Base-by-base conservation (phyloP, 306 rosid species). In the Cucumis hystrix region DNA sequence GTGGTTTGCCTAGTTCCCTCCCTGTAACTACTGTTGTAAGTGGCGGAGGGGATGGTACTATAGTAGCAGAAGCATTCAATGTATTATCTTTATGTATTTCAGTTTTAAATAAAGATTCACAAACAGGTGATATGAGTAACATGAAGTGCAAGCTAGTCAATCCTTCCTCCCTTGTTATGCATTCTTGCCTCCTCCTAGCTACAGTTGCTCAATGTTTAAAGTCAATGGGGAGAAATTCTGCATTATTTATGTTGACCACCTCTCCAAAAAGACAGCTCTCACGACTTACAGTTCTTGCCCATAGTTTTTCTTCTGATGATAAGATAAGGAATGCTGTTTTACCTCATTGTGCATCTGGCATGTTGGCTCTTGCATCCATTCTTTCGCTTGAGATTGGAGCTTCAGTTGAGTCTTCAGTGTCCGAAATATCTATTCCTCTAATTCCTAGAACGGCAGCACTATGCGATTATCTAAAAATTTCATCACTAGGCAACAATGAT, bases 11-110 rank as follows among this genome's bases (percentile, higher is more conserved):
- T 43, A 86, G 82, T 77, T 90, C 97, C 79, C 91, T 95, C 67
- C 99, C 99, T 8, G 92, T 86, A 77, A 87, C 93, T 76, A 92
- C 97, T 66, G 87, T 95, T 83, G 97, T 95, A 63, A 95, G 99
- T 81, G 99, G 99, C 14, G 97, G 96, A 4, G 97, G 92, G 74
- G 99, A 95, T 81, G 92, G 93, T 47, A 95, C 97, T 74, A 85
- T 95, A 79, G 83, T 92, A 74, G 88, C 95, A 43, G 97, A 94
- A 86, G 82, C 90, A 72, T 94, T 92, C 84, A 85, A 88, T 74
- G 67, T 94, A 63, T 83, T 94, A 60, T 85, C 93, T 28, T 79
- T 86, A 30, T 90, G 95, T 79, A 80, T 87, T 75, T 81, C 92
- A 76, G 82, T 92, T 82, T 73, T 78, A 37, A 85, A 80, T 79